Percentiles rank a stretch among this genome's conserved stretches.
Conservation (phyloP, 1,284 basidiomycete species). For the Acaromyces ingoldii region DNA sequence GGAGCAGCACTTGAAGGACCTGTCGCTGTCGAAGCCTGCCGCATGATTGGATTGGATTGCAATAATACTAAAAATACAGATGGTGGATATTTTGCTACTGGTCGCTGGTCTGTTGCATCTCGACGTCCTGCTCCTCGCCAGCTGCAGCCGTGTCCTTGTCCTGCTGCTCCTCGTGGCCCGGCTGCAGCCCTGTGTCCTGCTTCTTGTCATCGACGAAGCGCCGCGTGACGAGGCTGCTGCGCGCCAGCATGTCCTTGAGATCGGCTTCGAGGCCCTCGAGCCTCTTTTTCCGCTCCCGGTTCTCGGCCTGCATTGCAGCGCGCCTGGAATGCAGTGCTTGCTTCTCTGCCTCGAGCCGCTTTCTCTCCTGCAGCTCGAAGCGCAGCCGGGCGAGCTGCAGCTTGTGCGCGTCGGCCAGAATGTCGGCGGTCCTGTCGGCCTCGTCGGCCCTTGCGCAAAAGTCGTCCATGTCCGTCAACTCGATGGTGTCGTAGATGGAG, state of each 20-base stretch:
- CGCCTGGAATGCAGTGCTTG: background rate
- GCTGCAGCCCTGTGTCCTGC: too few relatives aligned
- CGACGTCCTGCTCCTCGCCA: too few relatives aligned
- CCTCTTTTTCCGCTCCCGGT: slow-evolving; percentile 2
- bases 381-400: slow-evolving; percentile 4
- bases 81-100: too few relatives aligned
- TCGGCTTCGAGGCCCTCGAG: background rate
- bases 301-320: background rate
- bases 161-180: too few relatives aligned
- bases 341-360: slow-evolving; percentile 3
- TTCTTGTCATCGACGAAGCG: too few relatives aligned
- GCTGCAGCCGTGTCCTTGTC: too few relatives aligned
- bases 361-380: slow-evolving; percentile 4
- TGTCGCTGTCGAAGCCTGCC: too few relatives aligned
- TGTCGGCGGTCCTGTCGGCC: background rate
- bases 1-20: slow-evolving; percentile 14
- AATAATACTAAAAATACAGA: too few relatives aligned
- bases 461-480: background rate
- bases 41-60: too few relatives aligned
- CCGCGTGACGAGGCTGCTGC: too few relatives aligned
- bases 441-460: background rate
- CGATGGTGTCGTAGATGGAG: slow-evolving; percentile 4
- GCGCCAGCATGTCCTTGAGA: slow-evolving; percentile 3
- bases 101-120: too few relatives aligned
- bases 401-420: background rate